phyloP scores from a whole-genome alignment of 129 eudicot species.

The Centrapalus pauciflorus region DNA sequence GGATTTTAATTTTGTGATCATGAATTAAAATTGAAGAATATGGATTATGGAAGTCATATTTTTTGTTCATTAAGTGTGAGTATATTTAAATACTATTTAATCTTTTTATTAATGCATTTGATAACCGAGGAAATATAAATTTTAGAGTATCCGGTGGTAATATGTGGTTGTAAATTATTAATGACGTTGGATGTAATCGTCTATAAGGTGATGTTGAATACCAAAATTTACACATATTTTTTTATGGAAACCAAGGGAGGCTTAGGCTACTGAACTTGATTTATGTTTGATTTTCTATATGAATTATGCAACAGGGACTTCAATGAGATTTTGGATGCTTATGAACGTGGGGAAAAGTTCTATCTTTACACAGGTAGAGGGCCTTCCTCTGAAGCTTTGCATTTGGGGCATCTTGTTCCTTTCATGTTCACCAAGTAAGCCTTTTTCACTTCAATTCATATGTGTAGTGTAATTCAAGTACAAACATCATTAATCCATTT shows the following conservation, averaged over 20 bases:
- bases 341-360: slow-evolving; percentile 81
- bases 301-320: slow-evolving; percentile 42
- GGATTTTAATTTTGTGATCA: no score
- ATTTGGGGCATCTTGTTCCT: slow-evolving; percentile 88
- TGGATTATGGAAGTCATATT: background rate
- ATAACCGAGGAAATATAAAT: background rate
- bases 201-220: background rate
- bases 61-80: no score
- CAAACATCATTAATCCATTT: background rate
- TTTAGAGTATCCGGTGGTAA: background rate
- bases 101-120: no score
- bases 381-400: slow-evolving; percentile 84
- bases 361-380: slow-evolving; percentile 92
- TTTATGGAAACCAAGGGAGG: background rate
- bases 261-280: background rate
- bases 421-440: slow-evolving; percentile 95
- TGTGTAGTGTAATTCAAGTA: background rate
- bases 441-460: background rate
- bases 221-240: background rate
- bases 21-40: no score
- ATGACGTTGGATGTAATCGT: background rate
- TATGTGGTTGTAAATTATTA: background rate
- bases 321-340: slow-evolving; percentile 72
- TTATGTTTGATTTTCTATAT: background rate
- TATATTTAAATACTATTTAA: no score